Evolutionary conservation across 345 rosid species (phyloP).

Genomic region (Eucalyptus fibrosa): DNA sequence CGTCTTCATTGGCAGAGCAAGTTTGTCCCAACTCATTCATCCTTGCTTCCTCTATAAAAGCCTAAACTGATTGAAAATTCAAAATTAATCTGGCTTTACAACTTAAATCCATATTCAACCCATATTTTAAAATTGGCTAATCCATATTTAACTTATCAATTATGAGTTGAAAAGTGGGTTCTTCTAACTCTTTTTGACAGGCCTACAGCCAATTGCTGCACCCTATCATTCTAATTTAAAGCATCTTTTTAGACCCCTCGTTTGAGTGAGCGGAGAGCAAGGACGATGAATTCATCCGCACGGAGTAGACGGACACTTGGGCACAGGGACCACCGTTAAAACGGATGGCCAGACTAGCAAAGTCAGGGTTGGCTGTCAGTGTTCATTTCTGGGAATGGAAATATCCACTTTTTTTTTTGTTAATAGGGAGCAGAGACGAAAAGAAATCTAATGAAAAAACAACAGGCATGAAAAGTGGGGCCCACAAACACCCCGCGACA

Average conservation of each 20-base stretch:
- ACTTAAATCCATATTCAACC: neutral
- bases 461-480: neutral
- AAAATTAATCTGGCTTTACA: neutral
- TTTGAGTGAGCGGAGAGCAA: neutral
- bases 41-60: neutral
- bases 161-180: neutral
- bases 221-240: neutral
- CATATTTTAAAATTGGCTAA: neutral
- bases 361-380: neutral
- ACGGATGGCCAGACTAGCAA: neutral
- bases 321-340: neutral
- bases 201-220: neutral
- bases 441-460: neutral
- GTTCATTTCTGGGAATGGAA: neutral
- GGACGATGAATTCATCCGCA: neutral
- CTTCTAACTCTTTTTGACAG: neutral
- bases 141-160: neutral
- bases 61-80: too few relatives aligned
- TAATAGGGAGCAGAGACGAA: neutral
- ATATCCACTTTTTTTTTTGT: neutral
- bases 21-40: neutral
- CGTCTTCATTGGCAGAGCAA: neutral
- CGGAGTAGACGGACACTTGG: neutral
- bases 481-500: neutral
- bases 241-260: neutral